phyloP scores from a whole-genome alignment of 768 basidiomycete species.

The Postia placenta region DNA sequence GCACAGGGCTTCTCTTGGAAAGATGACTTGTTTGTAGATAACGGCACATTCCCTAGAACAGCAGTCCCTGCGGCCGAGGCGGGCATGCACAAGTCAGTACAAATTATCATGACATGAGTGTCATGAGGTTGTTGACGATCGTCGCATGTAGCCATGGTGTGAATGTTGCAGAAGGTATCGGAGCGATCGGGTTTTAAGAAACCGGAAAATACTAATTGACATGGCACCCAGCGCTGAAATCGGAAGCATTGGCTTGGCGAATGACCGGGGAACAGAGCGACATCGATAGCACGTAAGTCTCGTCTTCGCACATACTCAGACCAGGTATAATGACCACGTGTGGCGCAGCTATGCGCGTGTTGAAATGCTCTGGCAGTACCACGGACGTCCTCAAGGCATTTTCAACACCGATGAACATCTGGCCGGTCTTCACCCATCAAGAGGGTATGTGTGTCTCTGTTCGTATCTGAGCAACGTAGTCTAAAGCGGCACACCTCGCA shows the following conservation, averaged over 20 bases:
- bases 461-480: too few species aligned
- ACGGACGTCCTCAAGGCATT: conserved; percentile 50
- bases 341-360: background rate
- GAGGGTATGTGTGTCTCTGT: conserved; percentile 35
- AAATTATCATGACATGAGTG: too few species aligned
- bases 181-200: too few species aligned
- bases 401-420: conserved; percentile 54
- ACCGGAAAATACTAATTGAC: too few species aligned
- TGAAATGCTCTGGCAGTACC: conserved; percentile 53
- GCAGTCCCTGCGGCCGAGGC: background rate
- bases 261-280: conserved; percentile 2
- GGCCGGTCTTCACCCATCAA: conserved; percentile 43
- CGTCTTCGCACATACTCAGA: background rate
- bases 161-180: background rate
- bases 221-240: background rate
- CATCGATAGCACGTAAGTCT: conserved; percentile 1
- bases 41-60: background rate
- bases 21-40: conserved; percentile 1
- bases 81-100: background rate
- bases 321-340: background rate
- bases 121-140: too few species aligned
- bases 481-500: too few species aligned
- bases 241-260: conserved; percentile 1
- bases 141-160: background rate
- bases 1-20: conserved; percentile 1